Evolutionary conservation across 352 stramenopile genomes (phyloP), one percentile per base, ranked within the genome.

Genomic region (Stephanocyclus meneghinianus): DNA sequence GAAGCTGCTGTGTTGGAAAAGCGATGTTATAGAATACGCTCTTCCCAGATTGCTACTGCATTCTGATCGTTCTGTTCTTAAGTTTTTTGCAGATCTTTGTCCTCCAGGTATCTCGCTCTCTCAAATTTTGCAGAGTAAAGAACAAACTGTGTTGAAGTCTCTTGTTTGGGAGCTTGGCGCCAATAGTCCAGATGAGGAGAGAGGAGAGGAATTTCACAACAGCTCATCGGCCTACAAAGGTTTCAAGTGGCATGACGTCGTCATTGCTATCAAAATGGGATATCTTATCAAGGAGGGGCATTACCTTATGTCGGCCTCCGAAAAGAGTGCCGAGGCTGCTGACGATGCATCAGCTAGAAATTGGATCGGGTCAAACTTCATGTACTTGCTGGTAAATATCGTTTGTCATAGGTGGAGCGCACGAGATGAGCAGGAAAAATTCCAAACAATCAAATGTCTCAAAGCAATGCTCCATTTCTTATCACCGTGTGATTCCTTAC

Each of bases 311-410:
- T 81, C 78, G 9, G 63, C 70, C 35, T 68, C 74, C 50, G 59
- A 82, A 79, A 64, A 83, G 42, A 67, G 63, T 35, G 11, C 40
- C 29, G 68, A 37, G 70, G 29, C 29, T n/a, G 21, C 11, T 21
- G 73, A 83, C 68, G 60, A 80, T 69, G 51, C 45, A 57, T 30
- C 71, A 37, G 81, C 76, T 64, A 74, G 69, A n/a, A 67, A 76
- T 21, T 93, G 87, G 90, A 81, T 94, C 18, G 83, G 83, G 10
- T 72, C 74, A 47, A 84, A 92, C 73, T 93, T 94, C 47, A 91
- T 94, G 87, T 91, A 87, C 77, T 79, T 94, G 6, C 59, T 94
- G 6, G 87, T 93, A 10, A 93, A 91, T 60, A 74, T 92, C 51
- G 78, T 94, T 16, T 75, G 91, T 47, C 70, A 85, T 26, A 71